These are phyloP conservation scores for Puccinia brachypodii DNA, from an alignment of 1,284 basidiomycete genomes.

Conservation along the genomic window DNA sequence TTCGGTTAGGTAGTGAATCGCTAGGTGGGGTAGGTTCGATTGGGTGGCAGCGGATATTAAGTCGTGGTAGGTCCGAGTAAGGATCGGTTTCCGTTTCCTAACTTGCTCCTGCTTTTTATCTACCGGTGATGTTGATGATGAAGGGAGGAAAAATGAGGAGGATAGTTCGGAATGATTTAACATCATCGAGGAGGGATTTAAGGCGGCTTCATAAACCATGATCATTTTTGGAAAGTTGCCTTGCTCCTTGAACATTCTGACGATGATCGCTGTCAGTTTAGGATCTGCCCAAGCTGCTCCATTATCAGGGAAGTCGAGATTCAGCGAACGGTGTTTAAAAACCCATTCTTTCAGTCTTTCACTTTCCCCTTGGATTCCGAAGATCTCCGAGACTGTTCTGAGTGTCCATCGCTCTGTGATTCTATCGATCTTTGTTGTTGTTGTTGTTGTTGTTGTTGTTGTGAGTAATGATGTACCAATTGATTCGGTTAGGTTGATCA, in stretches of 20 bases:
- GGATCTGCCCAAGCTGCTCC: conserved; percentile 45
- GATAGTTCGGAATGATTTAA: neutral
- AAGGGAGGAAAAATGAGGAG: neutral
- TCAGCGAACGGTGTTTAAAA: neutral
- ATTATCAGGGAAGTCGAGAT: conserved; percentile 35
- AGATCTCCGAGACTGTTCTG: conserved; percentile 28
- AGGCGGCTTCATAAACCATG: conserved; percentile 37
- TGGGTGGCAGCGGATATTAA: conserved; percentile 15
- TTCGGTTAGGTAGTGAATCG: conserved; percentile 31
- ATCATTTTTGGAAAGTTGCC: conserved; percentile 19
- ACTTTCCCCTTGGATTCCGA: neutral
- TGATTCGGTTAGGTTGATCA: conserved; percentile 18
- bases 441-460: neutral
- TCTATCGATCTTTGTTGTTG: neutral
- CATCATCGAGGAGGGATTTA: conserved; percentile 38
- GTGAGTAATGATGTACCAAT: neutral
- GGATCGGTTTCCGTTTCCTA: neutral
- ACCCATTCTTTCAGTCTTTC: conserved; percentile 22
- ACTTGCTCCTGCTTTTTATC: neutral
- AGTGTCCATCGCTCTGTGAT: conserved; percentile 20
- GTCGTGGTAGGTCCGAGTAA: conserved; percentile 43
- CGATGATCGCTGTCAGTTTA: conserved; percentile 31
- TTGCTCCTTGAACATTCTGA: conserved; percentile 35
- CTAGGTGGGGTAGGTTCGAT: conserved; percentile 30
- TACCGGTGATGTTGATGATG: neutral